A percentile compares a stretch with the other conserved stretches of the same genome.
Conservation (phyloP, 768 basidiomycete genomes). For the Leucocoprinus leucothites region DNA sequence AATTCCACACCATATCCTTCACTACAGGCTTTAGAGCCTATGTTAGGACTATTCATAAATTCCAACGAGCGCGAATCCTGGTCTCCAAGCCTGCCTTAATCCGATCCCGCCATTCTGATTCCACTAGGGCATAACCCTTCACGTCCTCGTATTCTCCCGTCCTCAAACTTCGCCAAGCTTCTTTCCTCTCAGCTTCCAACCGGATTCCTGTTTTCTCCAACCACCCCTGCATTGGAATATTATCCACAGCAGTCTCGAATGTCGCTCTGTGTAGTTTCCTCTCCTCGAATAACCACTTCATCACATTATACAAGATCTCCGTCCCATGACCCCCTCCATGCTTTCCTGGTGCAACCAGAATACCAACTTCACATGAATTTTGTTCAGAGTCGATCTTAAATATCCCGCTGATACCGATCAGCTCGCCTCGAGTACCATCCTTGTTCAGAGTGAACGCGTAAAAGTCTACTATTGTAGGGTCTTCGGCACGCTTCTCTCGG, state of each 20-base stretch:
- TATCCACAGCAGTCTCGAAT: slow-evolving; percentile 39
- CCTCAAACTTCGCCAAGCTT: slow-evolving; percentile 34
- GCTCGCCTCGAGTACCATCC: slow-evolving; percentile 22
- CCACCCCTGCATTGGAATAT: slow-evolving; percentile 44
- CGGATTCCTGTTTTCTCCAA: slow-evolving; percentile 37
- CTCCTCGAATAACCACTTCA: slow-evolving; percentile 40
- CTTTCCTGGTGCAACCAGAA: slow-evolving; percentile 33
- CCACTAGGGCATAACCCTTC: slow-evolving; percentile 38
- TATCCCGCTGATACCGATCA: slow-evolving; percentile 35
- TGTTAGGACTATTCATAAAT: not conserved
- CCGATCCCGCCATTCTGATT: slow-evolving; percentile 36
- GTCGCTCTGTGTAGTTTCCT: slow-evolving; percentile 36
- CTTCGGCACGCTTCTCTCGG: slow-evolving; percentile 31
- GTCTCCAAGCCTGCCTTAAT: slow-evolving; percentile 31
- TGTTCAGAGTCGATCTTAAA: slow-evolving; percentile 34
- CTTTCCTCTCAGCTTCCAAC: slow-evolving; percentile 34
- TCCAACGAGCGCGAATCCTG: slow-evolving; percentile 18
- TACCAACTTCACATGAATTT: slow-evolving; percentile 38
- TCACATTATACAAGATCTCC: slow-evolving; percentile 38
- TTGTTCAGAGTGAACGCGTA: slow-evolving; percentile 28
- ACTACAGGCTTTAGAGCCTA: too few relatives aligned
- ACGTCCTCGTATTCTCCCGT: slow-evolving; percentile 35
- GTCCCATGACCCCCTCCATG: slow-evolving; percentile 39
- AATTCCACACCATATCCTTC: not conserved
- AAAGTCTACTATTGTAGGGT: slow-evolving; percentile 32